Conservation (phyloP, 306 rosid species). For the Sechiopsis laciniata region DNA sequence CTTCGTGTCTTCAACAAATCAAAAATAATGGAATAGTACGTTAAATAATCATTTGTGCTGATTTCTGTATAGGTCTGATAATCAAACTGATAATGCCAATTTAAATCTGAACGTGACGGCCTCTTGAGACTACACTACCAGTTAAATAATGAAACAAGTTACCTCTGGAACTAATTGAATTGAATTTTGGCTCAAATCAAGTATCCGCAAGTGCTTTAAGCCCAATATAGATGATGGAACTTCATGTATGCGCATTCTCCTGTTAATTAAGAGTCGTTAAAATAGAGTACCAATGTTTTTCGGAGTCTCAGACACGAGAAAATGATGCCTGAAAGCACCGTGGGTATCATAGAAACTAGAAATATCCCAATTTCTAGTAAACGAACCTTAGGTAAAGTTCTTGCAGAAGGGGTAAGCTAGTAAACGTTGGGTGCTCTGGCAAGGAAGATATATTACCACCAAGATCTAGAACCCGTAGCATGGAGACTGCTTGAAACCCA, state of each 20-base stretch:
- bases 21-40: not conserved
- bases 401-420: conserved; percentile 58
- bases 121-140: not conserved
- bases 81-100: not conserved
- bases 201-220: conserved; percentile 57
- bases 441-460: conserved; percentile 63
- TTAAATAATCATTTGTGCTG: not conserved
- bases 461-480: conserved; percentile 72
- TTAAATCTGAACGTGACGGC: not conserved
- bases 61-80: not conserved
- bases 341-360: not conserved
- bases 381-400: conserved; percentile 87
- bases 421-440: conserved; percentile 54
- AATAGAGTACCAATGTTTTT: not conserved
- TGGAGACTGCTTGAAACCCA: conserved; percentile 66
- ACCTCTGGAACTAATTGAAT: conserved; percentile 74
- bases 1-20: not conserved
- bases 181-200: conserved; percentile 83
- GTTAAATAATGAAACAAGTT: conserved; percentile 24
- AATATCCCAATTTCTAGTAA: conserved; percentile 25
- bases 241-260: conserved; percentile 63
- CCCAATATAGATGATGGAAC: conserved; percentile 61
- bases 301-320: not conserved
- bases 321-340: not conserved
- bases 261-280: conserved; percentile 32